These are phyloP conservation scores for Aspergillus conjunctus DNA, from an alignment of 495 filamentous ascomycete species.

Conservation along the genomic window DNA sequence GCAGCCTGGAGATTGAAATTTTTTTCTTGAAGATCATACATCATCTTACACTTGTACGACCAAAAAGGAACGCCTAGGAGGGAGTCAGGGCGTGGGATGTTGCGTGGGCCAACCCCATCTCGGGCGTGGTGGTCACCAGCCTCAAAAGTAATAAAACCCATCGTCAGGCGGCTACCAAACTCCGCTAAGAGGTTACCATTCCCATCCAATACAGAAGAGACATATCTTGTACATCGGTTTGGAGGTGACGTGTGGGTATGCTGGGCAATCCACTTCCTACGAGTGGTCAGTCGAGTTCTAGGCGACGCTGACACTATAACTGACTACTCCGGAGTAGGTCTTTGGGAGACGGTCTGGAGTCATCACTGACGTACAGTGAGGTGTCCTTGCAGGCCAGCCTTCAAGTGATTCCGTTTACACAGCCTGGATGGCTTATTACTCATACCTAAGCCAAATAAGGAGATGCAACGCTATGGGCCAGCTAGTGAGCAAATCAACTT, in stretches of 20 bases:
- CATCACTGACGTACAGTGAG: constrained; percentile 32
- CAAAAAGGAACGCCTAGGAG: constrained; percentile 12
- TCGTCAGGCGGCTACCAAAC: constrained; percentile 21
- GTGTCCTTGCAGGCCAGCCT: constrained; percentile 29
- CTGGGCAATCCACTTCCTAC: constrained; percentile 19
- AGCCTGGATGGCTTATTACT: constrained; percentile 18
- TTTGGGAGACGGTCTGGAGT: constrained; percentile 23
- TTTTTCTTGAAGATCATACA: constrained; percentile 24
- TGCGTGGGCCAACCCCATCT: constrained; percentile 25
- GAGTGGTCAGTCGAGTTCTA: constrained; percentile 24
- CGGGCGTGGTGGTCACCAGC: constrained; percentile 27
- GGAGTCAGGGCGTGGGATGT: constrained; percentile 24
- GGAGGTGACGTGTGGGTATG: constrained; percentile 21
- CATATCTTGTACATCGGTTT: constrained; percentile 20
- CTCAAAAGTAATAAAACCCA: constrained; percentile 21
- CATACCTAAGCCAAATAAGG: constrained; percentile 11
- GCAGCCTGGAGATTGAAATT: constrained; percentile 17
- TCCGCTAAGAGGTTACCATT: constrained; percentile 10
- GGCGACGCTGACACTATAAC: constrained; percentile 22
- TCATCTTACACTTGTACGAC: constrained; percentile 26
- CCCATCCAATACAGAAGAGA: constrained; percentile 12
- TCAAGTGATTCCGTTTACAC: constrained; percentile 16
- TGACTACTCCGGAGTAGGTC: constrained; percentile 21
- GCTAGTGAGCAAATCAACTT: constrained; percentile 11
- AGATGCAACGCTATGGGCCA: constrained; percentile 23